Evolutionary conservation across 2,329 filamentous ascomycete species (phyloP).

Genomic region (Talaromyces albobiverticillius): DNA sequence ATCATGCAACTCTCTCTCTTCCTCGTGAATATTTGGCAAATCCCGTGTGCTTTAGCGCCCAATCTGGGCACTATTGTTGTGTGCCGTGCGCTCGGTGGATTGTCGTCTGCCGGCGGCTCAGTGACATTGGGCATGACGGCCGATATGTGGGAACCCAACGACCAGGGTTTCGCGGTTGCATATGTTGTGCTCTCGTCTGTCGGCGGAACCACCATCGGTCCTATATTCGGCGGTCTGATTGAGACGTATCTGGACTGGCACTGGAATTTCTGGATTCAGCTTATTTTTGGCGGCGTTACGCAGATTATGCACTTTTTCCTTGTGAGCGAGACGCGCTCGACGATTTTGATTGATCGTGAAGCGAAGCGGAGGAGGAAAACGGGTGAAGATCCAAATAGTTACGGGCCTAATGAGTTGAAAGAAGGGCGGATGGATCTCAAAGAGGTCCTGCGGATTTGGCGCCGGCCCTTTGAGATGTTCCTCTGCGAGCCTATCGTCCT

Average conservation of each 20-base stretch:
- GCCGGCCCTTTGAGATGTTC: slow-evolving; percentile 62
- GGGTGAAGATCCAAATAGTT: slow-evolving; percentile 56
- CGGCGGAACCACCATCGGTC: slow-evolving; percentile 46
- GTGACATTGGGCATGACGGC: slow-evolving; percentile 64
- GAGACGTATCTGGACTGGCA: slow-evolving; percentile 49
- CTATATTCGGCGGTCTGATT: slow-evolving; percentile 54
- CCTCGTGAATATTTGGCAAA: slow-evolving; percentile 8
- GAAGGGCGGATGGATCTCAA: slow-evolving; percentile 53
- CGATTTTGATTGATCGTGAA: slow-evolving; percentile 56
- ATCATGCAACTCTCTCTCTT: slow-evolving; percentile 60
- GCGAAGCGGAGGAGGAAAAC: slow-evolving; percentile 55
- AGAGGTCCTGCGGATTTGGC: slow-evolving; percentile 57
- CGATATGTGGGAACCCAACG: slow-evolving; percentile 58
- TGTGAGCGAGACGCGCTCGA: slow-evolving; percentile 56
- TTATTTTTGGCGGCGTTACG: slow-evolving; percentile 39
- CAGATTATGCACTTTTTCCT: slow-evolving; percentile 49
- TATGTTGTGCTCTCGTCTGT: slow-evolving; percentile 60
- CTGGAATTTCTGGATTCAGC: slow-evolving; percentile 36
- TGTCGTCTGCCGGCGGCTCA: slow-evolving; percentile 62
- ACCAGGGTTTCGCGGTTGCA: slow-evolving; percentile 59
- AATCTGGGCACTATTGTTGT: slow-evolving; percentile 52
- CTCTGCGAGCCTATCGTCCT: slow-evolving; percentile 63
- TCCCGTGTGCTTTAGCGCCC: slow-evolving; percentile 4
- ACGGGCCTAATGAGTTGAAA: slow-evolving; percentile 69
- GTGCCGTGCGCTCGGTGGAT: slow-evolving; percentile 61